Base-by-base conservation (phyloP, 306 rosid species). In the Rubus parviflorus region DNA sequence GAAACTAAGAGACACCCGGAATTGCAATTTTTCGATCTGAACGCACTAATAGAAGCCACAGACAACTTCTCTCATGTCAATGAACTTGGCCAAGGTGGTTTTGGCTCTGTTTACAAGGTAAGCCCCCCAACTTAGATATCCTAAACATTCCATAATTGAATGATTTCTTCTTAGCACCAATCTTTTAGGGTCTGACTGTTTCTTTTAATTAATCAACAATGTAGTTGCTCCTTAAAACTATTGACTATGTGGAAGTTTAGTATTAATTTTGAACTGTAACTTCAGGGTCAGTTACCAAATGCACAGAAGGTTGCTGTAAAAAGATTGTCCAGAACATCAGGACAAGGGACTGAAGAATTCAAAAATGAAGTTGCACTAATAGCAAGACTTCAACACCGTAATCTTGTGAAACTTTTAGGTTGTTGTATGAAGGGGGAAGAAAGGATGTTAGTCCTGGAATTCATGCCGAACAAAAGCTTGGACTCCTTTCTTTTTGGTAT, bases 371-470 rank as follows among this genome's bases (percentile, higher is more conserved):
- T 87, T 48, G 68, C 53, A 56, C 75, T 90, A 70, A 88, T 90
- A 61, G 82, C 89, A 7, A 84, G 83, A 79, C 96, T 90, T 51
- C 91, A 90, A 67, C 93, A 87, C 38, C 73, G 89, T 12, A 90
- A 88, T 73, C 86, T 90, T 41, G 93, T 88, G 40, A 90, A 82
- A 77, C 82, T 90, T 41, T 70, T 90, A 17, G 93, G 96, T 25
- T 83, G 82, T 12, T 88, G 89, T 77, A 58, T 86, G 74, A 72
- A 73, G 37, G 73, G 85, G 51, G 83, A 79, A 11, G 89, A 90
- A 79, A 81, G 80, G 56, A 83, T 88, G 86, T 48, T 90, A 68
- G 77, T 88, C 15, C 87, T 88, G 8, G 92, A 88, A 52, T 81
- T 84, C 77, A 57, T 90, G 83, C 86, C 86, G 3, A 90, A 90